Evolutionary conservation across 2,329 filamentous ascomycete species (phyloP).

Genomic region (Pezicula rhizophila): DNA sequence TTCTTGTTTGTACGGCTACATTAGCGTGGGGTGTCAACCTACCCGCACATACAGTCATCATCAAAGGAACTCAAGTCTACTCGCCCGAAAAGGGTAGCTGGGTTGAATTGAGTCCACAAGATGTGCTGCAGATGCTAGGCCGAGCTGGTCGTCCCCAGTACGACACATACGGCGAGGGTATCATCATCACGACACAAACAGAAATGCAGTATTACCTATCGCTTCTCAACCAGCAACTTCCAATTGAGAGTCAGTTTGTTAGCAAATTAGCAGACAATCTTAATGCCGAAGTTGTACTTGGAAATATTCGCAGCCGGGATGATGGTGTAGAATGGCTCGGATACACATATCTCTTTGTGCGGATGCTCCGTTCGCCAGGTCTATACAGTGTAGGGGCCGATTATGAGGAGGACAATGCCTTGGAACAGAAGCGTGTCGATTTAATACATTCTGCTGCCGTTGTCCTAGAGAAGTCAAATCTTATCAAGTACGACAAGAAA

Average conservation of each 20-base stretch:
- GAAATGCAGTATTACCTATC: constrained; percentile 98
- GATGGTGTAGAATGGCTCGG: constrained; percentile 99
- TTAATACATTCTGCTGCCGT: constrained; percentile 89
- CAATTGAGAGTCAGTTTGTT: constrained; percentile 93
- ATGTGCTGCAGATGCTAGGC: constrained; percentile 97
- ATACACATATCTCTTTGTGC: constrained; percentile 95
- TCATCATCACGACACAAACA: constrained; percentile 92
- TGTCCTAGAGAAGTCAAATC: constrained; percentile 77
- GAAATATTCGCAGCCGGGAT: constrained; percentile 84
- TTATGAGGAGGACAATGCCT: constrained; percentile 83
- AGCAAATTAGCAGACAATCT: constrained; percentile 91
- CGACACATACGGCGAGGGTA: constrained; percentile 96
- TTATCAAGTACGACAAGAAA: constrained; percentile 95
- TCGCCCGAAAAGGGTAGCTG: constrained; percentile 98
- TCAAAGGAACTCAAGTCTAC: constrained; percentile 97
- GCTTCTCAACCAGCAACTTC: constrained; percentile 91
- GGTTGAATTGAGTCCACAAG: constrained; percentile 95
- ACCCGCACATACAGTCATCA: constrained; percentile 95
- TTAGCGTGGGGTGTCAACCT: constrained; percentile 98
- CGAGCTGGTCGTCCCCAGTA: constrained; percentile 94
- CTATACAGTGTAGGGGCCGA: constrained; percentile 94
- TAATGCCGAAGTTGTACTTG: constrained; percentile 92
- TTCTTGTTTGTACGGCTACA: constrained; percentile 96
- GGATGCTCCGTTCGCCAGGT: constrained; percentile 92
- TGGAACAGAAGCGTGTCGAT: constrained; percentile 97